Evolutionary conservation across 1,139 yeast genomes (phyloP).

Genomic region (Kodamaea anthophila): DNA sequence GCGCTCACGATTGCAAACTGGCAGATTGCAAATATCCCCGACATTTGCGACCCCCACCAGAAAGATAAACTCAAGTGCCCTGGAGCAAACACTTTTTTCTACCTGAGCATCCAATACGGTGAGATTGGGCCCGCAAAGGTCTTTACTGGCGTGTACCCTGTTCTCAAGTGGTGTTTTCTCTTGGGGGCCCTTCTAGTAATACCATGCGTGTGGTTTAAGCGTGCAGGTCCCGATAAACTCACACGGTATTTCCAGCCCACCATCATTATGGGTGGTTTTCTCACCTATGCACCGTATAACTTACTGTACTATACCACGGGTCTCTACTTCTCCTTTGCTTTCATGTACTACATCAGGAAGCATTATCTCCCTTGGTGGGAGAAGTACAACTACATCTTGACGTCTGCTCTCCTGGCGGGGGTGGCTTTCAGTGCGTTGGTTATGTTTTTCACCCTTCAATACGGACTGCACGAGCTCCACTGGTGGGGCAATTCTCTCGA

Average conservation of each 20-base stretch:
- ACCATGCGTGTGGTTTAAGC: conserved; percentile 37
- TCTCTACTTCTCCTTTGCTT: conserved; percentile 39
- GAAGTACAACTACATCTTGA: conserved; percentile 54
- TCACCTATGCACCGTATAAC: conserved; percentile 49
- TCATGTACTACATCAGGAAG: conserved; percentile 48
- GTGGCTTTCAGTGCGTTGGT: conserved; percentile 51
- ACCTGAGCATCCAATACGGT: conserved; percentile 58
- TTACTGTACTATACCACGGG: conserved; percentile 51
- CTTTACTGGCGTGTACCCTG: conserved; percentile 45
- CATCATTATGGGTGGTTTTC: conserved; percentile 42
- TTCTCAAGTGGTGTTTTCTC: conserved; percentile 46
- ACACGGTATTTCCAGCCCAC: conserved; percentile 41
- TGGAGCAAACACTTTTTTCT: conserved; percentile 40
- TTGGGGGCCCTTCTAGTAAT: conserved; percentile 45
- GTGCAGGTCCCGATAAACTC: conserved; percentile 21
- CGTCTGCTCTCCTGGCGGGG: conserved; percentile 53
- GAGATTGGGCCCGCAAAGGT: conserved; percentile 59
- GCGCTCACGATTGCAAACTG: conserved; percentile 50
- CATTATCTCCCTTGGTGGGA: conserved; percentile 56
- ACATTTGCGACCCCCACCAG: conserved; percentile 42
- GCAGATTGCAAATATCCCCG: conserved; percentile 42
- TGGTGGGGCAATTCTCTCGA: conserved; percentile 61
- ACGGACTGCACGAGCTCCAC: conserved; percentile 27
- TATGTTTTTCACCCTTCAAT: conserved; percentile 51
- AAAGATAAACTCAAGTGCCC: conserved; percentile 45